These are phyloP conservation scores for Linaria vulgaris DNA, from an alignment of 257 asterid species.

Conservation along the genomic window DNA sequence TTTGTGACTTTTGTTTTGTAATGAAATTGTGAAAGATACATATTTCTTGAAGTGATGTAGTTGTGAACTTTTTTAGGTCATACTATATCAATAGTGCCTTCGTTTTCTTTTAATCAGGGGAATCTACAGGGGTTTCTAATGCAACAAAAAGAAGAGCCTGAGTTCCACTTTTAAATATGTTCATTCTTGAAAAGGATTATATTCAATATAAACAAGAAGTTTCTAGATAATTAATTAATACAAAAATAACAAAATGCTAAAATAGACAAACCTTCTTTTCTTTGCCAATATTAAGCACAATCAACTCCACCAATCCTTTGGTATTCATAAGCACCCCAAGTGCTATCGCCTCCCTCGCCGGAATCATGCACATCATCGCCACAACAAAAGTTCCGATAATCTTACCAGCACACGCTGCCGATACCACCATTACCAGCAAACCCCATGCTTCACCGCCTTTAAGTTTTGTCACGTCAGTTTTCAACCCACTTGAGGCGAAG, in stretches of 20 bases:
- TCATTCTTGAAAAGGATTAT: too few relatives aligned
- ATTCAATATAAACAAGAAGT: too few relatives aligned
- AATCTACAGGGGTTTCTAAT: too few relatives aligned
- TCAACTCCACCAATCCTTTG: conserved; percentile 65
- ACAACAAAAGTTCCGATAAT: conserved; percentile 54
- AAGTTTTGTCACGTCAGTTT: conserved; percentile 48
- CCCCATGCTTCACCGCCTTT: conserved; percentile 49
- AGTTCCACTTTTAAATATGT: too few relatives aligned
- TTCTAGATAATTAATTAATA: neutral
- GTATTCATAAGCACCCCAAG: conserved; percentile 77
- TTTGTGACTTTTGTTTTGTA: too few relatives aligned
- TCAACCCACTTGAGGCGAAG: conserved; percentile 64
- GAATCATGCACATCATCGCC: conserved; percentile 51
- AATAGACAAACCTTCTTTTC: conserved; percentile 45
- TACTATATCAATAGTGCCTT: too few relatives aligned
- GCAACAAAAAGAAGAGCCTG: too few relatives aligned
- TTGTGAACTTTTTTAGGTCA: too few relatives aligned
- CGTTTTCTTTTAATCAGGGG: too few relatives aligned
- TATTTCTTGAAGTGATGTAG: too few relatives aligned
- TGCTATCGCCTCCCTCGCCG: conserved; percentile 52
- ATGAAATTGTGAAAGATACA: too few relatives aligned
- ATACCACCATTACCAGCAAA: conserved; percentile 50
- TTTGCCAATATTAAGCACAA: conserved; percentile 61
- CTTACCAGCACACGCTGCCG: conserved; percentile 58
- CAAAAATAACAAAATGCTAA: neutral